Conservation (phyloP, 192 early-diverging fungal genomes). For the Backusella sp. region DNA sequence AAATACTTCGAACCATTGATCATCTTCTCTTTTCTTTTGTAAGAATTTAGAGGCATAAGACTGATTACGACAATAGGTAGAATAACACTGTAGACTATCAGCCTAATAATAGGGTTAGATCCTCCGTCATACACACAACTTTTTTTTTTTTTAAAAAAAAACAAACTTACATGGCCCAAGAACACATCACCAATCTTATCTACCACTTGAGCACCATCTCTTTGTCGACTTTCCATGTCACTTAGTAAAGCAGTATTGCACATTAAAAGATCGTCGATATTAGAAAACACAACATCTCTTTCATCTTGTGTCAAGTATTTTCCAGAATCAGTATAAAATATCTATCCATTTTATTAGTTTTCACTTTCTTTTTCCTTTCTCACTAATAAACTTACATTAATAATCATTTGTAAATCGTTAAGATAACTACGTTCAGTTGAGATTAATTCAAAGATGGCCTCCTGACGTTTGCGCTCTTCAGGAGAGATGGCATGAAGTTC, state of each 20-base stretch:
- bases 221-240: conserved; percentile 63
- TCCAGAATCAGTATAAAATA: conserved; percentile 62
- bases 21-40: conserved; percentile 51
- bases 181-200: conserved; percentile 77
- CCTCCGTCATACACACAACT: background rate
- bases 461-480: conserved; percentile 75
- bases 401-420: conserved; percentile 68
- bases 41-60: conserved; percentile 58
- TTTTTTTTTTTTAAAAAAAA: too few relatives aligned
- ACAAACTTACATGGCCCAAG: conserved; percentile 46
- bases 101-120: conserved; percentile 32
- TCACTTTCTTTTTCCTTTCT: background rate
- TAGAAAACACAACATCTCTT: conserved; percentile 74
- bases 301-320: conserved; percentile 56
- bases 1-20: conserved; percentile 57
- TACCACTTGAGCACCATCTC: conserved; percentile 49
- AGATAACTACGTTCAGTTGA: conserved; percentile 76
- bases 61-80: conserved; percentile 67
- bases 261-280: conserved; percentile 72
- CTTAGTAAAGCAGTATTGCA: conserved; percentile 66
- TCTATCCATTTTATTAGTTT: conserved; percentile 30
- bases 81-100: conserved; percentile 57
- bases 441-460: conserved; percentile 81
- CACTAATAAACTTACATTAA: conserved; percentile 47
- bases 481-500: conserved; percentile 43